Evolutionary conservation across 306 rosid species (phyloP).

Genomic region (Neltuma alba): DNA sequence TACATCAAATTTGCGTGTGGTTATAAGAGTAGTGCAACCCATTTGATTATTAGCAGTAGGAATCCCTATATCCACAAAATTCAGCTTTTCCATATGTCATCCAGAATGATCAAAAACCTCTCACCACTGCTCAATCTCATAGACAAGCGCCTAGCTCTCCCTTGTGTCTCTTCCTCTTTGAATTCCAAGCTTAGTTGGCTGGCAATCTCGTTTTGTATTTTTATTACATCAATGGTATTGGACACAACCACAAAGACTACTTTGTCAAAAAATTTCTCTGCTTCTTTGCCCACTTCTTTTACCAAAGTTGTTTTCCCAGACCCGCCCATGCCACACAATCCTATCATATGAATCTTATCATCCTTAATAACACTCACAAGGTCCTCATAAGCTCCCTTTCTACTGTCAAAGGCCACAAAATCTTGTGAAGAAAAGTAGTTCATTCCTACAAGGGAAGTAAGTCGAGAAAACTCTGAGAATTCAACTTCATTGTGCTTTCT

Average conservation of each 20-base stretch:
- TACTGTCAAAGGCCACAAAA: background rate
- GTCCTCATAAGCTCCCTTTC: background rate
- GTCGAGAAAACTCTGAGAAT: background rate
- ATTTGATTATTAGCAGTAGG: background rate
- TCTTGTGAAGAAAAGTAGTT: background rate
- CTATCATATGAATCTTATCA: background rate
- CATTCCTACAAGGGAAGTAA: background rate
- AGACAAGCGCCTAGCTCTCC: background rate
- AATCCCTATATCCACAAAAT: background rate
- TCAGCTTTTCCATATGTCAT: background rate
- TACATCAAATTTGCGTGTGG: background rate
- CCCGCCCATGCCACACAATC: slow-evolving; percentile 9
- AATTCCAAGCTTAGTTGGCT: background rate
- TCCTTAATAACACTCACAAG: background rate
- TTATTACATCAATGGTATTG: background rate
- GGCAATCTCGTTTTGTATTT: background rate
- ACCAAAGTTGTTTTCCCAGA: background rate
- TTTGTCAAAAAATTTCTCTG: background rate
- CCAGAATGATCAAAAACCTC: background rate
- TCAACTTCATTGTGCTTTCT: background rate
- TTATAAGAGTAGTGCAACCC: background rate
- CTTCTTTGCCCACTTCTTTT: background rate
- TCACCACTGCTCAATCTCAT: background rate
- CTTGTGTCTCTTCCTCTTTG: background rate
- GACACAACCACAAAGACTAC: background rate